Base-by-base conservation (phyloP, 345 rosid genomes). In the Linum trigynum region DNA sequence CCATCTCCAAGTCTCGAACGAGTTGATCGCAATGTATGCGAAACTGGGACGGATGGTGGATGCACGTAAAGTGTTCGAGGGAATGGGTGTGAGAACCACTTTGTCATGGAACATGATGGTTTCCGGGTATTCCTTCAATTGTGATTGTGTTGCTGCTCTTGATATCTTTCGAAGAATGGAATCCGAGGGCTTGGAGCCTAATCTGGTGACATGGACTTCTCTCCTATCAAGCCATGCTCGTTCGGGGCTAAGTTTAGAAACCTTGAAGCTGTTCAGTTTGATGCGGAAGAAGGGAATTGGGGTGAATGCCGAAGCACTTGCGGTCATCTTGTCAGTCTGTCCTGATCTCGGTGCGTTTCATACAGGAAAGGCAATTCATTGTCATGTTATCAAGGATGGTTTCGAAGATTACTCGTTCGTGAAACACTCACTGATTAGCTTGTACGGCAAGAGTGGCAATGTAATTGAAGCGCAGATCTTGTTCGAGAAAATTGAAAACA, bases 61-160 rank as follows among this genome's bases (percentile, higher is more conserved):
- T 56, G 86, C 85, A 2, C 65, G 55, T 61, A 72, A 78, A 10
- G 63, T 88, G 82, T 88, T 91, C 65, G 84, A 86, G 55, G 74
- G 78, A 75, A 80, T 91, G 86, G 39, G 62, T 51, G 76, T 65
- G 1, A 83, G 84, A 71, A 85, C 71, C 68, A 60, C 62, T 39
- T 66, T 91, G 50, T 82, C 96, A 1, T 88, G 97, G 96, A 90
- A 88, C 67, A 75, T 72, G 1, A 77, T 88, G 84, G 64, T 91
- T 45, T 74, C 84, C 0, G 92, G 86, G 1, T 82, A 76, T 78
- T 74, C 86, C 3, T 77, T 59, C 38, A 83, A 69, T 35, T 74
- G 59, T 38, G 81, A 87, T 55, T 81, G 76, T 69, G 79, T 71
- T 45, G 77, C 72, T 59, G 88, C 95, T 58, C 60, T 77, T 62